Evolutionary conservation across 768 basidiomycete species (phyloP), one percentile per base, ranked within the genome.

Genomic region (Mycena olivaceomarginata): DNA sequence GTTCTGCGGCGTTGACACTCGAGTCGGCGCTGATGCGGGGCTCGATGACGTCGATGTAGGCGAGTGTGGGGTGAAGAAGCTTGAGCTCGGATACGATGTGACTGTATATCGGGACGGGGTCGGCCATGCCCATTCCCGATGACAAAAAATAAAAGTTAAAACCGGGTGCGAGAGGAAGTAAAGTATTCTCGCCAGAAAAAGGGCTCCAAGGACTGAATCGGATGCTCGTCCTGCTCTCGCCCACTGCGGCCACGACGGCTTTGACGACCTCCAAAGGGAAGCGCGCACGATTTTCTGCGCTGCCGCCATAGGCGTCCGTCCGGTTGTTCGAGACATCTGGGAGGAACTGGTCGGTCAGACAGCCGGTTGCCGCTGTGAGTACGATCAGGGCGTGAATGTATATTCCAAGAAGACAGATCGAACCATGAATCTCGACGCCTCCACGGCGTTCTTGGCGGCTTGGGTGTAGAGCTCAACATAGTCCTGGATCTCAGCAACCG

Each of bases 251-350:
- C 60, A 81, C 78, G 37, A 91, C 85, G 37, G 88, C 88, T 15
- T 86, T 74, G 60, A 89, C 82, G 76, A 89, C 85, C 77, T 90
- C 88, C 12, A n/a, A 89, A 6, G 86, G 71, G 82, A 93, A 87
- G 1, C 89, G 86, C 18, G 83, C 81, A 22, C 92, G 86, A 81
- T 91, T 91, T n/a, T n/a, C n/a, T 43, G 91, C 80, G 25, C 83
- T 82, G 4, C 92, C 92, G 12, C 92, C 92, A 77, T 90, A 93
- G 59, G 86, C n/a, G n/a, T n/a, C n/a, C n/a, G 81, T 92, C 91
- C 10, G 85, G 46, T 83, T 83, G 83, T 92, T 91, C 4, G 85
- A 82, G 41, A 82, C 80, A 62, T 75, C 80, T 68, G 89, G 87
- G 16, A 89, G 70, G 82, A 91, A 91, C 78, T 91, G 89, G 74